Evolutionary conservation across 2,329 filamentous ascomycete genomes (phyloP).

Genomic region (Epichloe amarillans): DNA sequence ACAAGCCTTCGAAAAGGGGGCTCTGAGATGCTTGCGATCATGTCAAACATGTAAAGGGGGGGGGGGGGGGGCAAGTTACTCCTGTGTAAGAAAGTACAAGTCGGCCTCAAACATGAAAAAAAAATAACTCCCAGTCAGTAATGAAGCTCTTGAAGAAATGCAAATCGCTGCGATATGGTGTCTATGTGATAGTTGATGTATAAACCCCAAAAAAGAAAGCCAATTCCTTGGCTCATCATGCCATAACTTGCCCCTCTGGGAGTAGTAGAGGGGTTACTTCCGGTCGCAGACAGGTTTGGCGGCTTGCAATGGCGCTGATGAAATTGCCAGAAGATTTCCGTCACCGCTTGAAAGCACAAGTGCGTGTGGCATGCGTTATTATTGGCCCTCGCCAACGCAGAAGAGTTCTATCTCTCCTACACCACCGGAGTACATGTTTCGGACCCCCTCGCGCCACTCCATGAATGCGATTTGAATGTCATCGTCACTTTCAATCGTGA

Average conservation of each 20-base stretch:
- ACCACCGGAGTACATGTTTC: slow-evolving; percentile 46
- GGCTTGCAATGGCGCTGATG: neutral
- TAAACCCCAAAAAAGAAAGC: neutral
- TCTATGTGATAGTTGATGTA: slow-evolving; percentile 13
- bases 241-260: neutral
- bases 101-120: neutral
- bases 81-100: slow-evolving; percentile 1
- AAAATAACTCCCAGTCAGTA: slow-evolving; percentile 2
- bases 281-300: neutral
- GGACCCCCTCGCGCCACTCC: slow-evolving; percentile 69
- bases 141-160: slow-evolving; percentile 5
- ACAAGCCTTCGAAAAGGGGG: neutral
- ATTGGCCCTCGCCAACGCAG: slow-evolving; percentile 43
- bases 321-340: neutral
- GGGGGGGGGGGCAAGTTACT: neutral
- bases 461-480: slow-evolving; percentile 93
- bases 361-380: neutral
- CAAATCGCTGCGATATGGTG: slow-evolving; percentile 17
- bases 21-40: neutral
- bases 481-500: slow-evolving; percentile 89
- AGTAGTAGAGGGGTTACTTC: neutral
- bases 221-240: neutral
- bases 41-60: neutral
- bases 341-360: neutral
- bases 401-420: slow-evolving; percentile 86